These are phyloP conservation scores for Neurospora sublineolata DNA, from an alignment of 495 filamentous ascomycete genomes.

Conservation along the genomic window DNA sequence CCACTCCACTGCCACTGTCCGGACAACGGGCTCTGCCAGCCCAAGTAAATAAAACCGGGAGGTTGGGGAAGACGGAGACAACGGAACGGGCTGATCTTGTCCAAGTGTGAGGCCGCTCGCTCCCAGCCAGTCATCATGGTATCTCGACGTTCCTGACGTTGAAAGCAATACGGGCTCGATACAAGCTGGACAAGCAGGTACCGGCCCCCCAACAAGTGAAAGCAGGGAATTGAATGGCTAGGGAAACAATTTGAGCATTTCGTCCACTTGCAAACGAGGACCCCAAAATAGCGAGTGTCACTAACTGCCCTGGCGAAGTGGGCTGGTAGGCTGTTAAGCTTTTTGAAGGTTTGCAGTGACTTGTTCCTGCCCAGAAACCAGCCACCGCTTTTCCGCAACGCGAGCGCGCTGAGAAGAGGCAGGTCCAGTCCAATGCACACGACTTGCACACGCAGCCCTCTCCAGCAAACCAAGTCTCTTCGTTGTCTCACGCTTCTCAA, in stretches of 20 bases:
- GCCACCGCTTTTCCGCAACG: neutral
- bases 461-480: neutral
- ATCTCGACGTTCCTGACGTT: neutral
- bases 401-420: neutral
- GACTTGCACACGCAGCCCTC: neutral
- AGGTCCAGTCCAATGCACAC: neutral
- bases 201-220: neutral
- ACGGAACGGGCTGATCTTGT: neutral
- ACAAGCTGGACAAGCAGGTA: neutral
- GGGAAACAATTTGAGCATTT: neutral
- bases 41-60: slow-evolving; percentile 25
- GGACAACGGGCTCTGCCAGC: slow-evolving; percentile 13
- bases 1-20: slow-evolving; percentile 5
- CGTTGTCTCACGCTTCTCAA: neutral
- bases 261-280: neutral
- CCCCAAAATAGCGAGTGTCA: neutral
- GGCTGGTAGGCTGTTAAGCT: neutral
- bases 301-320: neutral
- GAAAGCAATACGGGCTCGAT: neutral
- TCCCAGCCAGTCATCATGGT: slow-evolving; percentile 10
- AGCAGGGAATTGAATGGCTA: neutral
- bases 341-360: neutral
- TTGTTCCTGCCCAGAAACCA: neutral
- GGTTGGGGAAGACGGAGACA: slow-evolving; percentile 17
- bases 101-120: neutral